Evolutionary conservation across 2,329 filamentous ascomycete species (phyloP).

Genomic region (Penicillium sp.): DNA sequence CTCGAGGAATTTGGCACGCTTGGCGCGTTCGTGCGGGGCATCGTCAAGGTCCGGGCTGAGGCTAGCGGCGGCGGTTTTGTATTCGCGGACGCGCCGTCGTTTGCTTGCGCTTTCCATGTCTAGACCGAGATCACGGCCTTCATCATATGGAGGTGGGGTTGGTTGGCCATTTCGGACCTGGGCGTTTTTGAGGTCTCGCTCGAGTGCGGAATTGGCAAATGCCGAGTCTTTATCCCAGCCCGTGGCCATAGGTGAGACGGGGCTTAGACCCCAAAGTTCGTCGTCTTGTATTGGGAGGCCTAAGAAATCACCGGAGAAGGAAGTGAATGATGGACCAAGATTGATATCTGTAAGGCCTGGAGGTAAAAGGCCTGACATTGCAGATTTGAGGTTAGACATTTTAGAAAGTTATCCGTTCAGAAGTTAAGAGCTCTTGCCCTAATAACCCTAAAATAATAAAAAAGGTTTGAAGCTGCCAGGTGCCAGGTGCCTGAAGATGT

Average conservation of each 20-base stretch:
- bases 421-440: constrained; percentile 4
- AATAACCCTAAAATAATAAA: not conserved
- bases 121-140: constrained; percentile 20
- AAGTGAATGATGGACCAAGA: constrained; percentile 12
- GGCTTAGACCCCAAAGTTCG: constrained; percentile 34
- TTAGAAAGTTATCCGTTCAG: not conserved
- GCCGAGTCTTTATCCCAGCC: constrained; percentile 31
- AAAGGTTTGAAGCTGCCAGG: not conserved
- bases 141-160: constrained; percentile 37
- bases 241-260: constrained; percentile 26
- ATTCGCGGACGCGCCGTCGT: constrained; percentile 19
- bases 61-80: constrained; percentile 12
- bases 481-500: constrained; percentile 22
- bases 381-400: constrained; percentile 8
- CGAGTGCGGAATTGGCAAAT: constrained; percentile 27
- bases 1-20: constrained; percentile 54
- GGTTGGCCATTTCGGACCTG: constrained; percentile 41
- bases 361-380: constrained; percentile 2
- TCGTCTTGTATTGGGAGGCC: constrained; percentile 31
- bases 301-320: constrained; percentile 30
- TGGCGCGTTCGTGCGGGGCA: constrained; percentile 32
- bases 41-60: constrained; percentile 26
- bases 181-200: constrained; percentile 34
- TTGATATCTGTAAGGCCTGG: not conserved
- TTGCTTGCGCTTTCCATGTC: constrained; percentile 22